Evolutionary conservation across 768 basidiomycete genomes (phyloP).

Genomic region (Coprinopsis sp.): DNA sequence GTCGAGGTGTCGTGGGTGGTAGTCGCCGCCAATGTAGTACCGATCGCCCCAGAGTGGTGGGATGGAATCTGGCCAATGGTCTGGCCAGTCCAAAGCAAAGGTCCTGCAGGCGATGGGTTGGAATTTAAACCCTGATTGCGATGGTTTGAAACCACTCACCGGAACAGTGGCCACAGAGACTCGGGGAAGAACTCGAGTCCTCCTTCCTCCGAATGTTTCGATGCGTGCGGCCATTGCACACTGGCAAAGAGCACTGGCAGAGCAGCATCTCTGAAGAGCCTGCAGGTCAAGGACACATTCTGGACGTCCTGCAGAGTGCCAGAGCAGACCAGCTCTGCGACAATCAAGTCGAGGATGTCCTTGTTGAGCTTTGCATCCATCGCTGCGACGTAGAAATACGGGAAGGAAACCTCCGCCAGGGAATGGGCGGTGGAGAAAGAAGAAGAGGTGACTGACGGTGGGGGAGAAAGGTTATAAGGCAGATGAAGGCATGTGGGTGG

Average conservation of each 20-base stretch:
- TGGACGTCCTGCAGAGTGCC: not conserved
- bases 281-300: slow-evolving; percentile 7
- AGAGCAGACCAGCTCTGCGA: slow-evolving; percentile 3
- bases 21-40: slow-evolving; percentile 29
- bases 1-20: slow-evolving; percentile 32
- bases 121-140: too few species aligned
- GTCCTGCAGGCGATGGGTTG: slow-evolving; percentile 18
- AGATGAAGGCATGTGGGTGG: not conserved
- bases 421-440: not conserved
- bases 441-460: slow-evolving; percentile 3
- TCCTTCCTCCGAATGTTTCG: slow-evolving; percentile 30
- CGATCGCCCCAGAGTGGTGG: slow-evolving; percentile 38
- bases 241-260: slow-evolving; percentile 29
- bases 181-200: slow-evolving; percentile 38
- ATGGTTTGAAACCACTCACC: slow-evolving; percentile 19
- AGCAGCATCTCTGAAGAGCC: not conserved
- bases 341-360: slow-evolving; percentile 9
- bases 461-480: too few species aligned
- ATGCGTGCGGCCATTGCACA: slow-evolving; percentile 37
- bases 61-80: slow-evolving; percentile 38
- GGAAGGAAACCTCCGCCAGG: not conserved
- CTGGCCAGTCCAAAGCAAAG: slow-evolving; percentile 38
- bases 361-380: slow-evolving; percentile 7
- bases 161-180: slow-evolving; percentile 33
- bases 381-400: not conserved